phyloP scores from a whole-genome alignment of 2,329 filamentous ascomycete genomes.

The Ceratocystis eucalypticola region DNA sequence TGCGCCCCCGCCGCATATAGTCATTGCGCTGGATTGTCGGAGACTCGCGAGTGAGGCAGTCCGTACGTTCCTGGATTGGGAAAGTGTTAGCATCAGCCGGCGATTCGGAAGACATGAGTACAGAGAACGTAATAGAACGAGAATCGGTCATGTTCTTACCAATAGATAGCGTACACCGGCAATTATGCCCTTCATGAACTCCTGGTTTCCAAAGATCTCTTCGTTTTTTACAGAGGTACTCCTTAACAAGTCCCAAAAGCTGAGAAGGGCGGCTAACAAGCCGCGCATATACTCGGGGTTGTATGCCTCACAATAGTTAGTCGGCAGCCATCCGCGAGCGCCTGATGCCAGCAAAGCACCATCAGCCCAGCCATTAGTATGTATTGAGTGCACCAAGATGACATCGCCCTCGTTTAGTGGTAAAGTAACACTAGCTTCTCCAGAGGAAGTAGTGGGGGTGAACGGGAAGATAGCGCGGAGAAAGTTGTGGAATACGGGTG shows the following conservation, averaged over 20 bases:
- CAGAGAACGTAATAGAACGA: not conserved
- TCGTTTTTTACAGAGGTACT: constrained; percentile 63
- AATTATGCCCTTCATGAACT: constrained; percentile 88
- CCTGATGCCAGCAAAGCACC: constrained; percentile 79
- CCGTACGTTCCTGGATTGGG: constrained; percentile 59
- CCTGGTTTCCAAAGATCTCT: constrained; percentile 74
- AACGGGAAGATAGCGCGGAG: constrained; percentile 90
- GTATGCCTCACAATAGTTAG: constrained; percentile 95
- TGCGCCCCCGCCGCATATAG: constrained; percentile 63
- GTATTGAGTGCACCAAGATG: constrained; percentile 86
- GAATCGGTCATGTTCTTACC: constrained; percentile 39
- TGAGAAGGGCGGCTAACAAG: constrained; percentile 70
- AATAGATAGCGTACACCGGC: constrained; percentile 82
- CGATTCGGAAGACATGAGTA: not conserved
- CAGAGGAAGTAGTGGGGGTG: constrained; percentile 60
- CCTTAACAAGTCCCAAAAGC: constrained; percentile 83
- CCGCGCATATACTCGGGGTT: constrained; percentile 77
- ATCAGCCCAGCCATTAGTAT: constrained; percentile 97
- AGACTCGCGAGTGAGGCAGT: constrained; percentile 76
- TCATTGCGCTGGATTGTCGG: constrained; percentile 61
- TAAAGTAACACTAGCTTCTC: constrained; percentile 77
- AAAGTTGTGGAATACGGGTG: constrained; percentile 80
- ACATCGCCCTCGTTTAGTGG: constrained; percentile 84
- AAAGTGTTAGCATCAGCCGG: not conserved
- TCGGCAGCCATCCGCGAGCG: constrained; percentile 86